phyloP scores from a whole-genome alignment of 768 basidiomycete species.

The Cantharellus anzutake region DNA sequence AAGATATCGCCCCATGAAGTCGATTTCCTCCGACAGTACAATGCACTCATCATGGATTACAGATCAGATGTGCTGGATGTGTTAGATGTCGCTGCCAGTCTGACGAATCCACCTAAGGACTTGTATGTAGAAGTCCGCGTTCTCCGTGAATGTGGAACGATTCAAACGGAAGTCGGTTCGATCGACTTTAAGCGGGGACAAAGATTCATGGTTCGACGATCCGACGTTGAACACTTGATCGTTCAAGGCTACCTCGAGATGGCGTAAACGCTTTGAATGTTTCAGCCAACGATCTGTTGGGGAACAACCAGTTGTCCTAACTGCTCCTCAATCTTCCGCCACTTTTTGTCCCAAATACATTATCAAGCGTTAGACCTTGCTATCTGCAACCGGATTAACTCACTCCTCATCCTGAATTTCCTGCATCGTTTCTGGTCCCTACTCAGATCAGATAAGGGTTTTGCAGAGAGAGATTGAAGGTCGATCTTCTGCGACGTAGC shows the following conservation, averaged over 20 bases:
- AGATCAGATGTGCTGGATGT: constrained; percentile 69
- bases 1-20: constrained; percentile 66
- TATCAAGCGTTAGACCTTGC: neutral
- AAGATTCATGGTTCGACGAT: constrained; percentile 69
- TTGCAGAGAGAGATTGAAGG: neutral
- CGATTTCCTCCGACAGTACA: constrained; percentile 71
- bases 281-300: neutral
- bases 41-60: constrained; percentile 62
- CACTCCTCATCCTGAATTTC: neutral
- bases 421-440: neutral
- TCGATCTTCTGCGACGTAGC: neutral
- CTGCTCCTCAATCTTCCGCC: neutral
- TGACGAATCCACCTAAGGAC: constrained; percentile 72
- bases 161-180: constrained; percentile 79
- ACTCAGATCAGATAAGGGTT: neutral
- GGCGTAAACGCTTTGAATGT: neutral
- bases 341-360: neutral
- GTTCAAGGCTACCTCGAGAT: constrained; percentile 77
- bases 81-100: constrained; percentile 62
- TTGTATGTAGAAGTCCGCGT: constrained; percentile 78
- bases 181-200: constrained; percentile 84
- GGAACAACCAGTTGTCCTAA: neutral
- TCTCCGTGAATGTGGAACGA: constrained; percentile 72
- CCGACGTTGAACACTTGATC: constrained; percentile 87
- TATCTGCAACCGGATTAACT: neutral